Evolutionary conservation across 2,329 filamentous ascomycete species (phyloP), one percentile per base, ranked within the genome.

Genomic region (Calycina herbarum): DNA sequence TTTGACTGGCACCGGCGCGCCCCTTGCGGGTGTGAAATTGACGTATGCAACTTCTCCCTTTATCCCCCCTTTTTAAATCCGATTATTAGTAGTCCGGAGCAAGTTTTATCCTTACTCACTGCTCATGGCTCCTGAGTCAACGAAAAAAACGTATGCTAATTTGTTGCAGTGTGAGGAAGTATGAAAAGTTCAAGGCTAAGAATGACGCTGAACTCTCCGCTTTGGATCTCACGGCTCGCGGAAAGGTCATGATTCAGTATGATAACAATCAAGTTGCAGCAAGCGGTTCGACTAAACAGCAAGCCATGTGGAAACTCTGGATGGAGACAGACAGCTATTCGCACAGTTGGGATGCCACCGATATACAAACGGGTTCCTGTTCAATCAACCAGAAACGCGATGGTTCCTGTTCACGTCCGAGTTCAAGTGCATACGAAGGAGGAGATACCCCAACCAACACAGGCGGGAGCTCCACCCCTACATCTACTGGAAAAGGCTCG

Each of bases 281-380:
- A 6, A 60, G 20, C 7, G 58, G n/a, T 24, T 20, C 58, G 2
- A 27, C 58, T 27, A 60, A 60, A 17, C 58, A 60, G 15, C n/a
- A 60, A 20, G 58, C 58, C 38, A 60, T 60, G 35, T 60, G 40
- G 35, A 35, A 24, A 48, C n/a, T 60, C 2, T 60, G 58, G 58
- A 24, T 60, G 35, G 58, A 60, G 38, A 38, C 40, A 5, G n/a
- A 60, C 5, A 20, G 15, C 10, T 45, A 60, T 29, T 5, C 24
- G 2, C 58, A 60, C 42, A 45, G 7, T 17, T 60, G 58, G 58
- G 40, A 60, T 42, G 58, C 58, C 11, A 60, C 58, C 2, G 40
- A 42, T 45, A n/a, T 29, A 10, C 58, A 60, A 20, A 27, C 31
- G 15, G 58, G 58, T 5, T 24, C 58, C 45, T 60, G 58, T 20